Base-by-base conservation (phyloP, 768 basidiomycete species). In the Candolleomyces efflorescens region DNA sequence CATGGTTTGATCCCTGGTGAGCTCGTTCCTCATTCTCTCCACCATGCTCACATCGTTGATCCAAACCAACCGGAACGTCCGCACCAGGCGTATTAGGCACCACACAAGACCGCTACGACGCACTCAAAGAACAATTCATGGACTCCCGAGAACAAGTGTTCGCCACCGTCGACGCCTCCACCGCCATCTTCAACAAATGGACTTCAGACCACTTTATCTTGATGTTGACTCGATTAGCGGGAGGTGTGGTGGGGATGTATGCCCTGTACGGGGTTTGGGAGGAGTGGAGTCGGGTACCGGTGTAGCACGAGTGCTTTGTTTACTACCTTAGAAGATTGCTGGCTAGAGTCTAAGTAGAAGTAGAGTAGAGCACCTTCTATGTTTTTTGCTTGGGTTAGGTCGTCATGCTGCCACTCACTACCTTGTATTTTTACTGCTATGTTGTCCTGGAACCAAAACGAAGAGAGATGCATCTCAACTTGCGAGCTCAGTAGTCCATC, bases 151-250 rank as follows among this genome's bases (percentile, higher is more conserved):
- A 75, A 55, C 68, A 69, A 4, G 59, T 73, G 7, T 76, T 73
- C 57, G 71, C 73, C 10, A 68, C 66, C 22, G 69, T 78, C 37
- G 77, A 78, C 37, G 64, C 64, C 11, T 66, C 68, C 53, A 69
- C 74, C 20, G 64, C 71, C 5, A 65, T 58, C 20, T 75, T 76
- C 62, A 78, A 77, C 63, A 68, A 68, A 60, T 71, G 72, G 69
- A 78, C 77, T 7, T 66, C 71, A 23, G 64, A 70, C 37, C 65
- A 69, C 55, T 68, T 69, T 49, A 62, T 69, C 6, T 55, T 78
- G 45, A 69, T 76, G 23, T 57, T 73, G 22, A 26, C 73, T 1
- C 68, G 77, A 17, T 55, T 78, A 22, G 44, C 65, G 10, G 67
- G 68, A 5, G 69, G 70, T 0, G 65, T 55, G 1, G 26, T 73